Evolutionary conservation across 768 basidiomycete genomes (phyloP).

Genomic region (Rhizopogon sp.): DNA sequence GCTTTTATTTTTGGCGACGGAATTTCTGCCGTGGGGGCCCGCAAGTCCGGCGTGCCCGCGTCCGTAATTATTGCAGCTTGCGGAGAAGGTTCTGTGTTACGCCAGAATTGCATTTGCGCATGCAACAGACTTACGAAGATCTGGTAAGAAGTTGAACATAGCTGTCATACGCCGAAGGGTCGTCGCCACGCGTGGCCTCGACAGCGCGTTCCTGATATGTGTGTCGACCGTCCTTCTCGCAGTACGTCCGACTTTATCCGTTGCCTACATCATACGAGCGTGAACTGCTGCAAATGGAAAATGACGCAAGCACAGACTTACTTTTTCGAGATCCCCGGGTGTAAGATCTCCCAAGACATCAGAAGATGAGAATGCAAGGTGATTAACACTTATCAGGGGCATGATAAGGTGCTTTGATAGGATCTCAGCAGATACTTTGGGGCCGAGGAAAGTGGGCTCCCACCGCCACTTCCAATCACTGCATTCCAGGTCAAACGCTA

Average conservation of each 20-base stretch:
- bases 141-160: slow-evolving; percentile 59
- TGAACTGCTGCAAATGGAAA: slow-evolving; percentile 5
- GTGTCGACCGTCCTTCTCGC: slow-evolving; percentile 66
- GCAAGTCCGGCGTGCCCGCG: slow-evolving; percentile 41
- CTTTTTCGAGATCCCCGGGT: slow-evolving; percentile 63
- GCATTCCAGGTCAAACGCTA: slow-evolving; percentile 57
- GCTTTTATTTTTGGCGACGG: slow-evolving; percentile 11
- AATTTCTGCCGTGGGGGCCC: slow-evolving; percentile 10
- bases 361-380: slow-evolving; percentile 61
- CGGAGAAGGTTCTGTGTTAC: slow-evolving; percentile 10
- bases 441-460: slow-evolving; percentile 65
- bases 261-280: slow-evolving; percentile 36
- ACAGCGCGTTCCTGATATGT: slow-evolving; percentile 66
- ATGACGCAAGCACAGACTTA: slow-evolving; percentile 18
- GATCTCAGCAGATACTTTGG: slow-evolving; percentile 62
- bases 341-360: slow-evolving; percentile 53
- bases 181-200: slow-evolving; percentile 64
- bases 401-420: slow-evolving; percentile 75
- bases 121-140: slow-evolving; percentile 51
- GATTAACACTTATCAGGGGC: slow-evolving; percentile 67
- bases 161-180: slow-evolving; percentile 68
- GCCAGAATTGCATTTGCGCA: background rate
- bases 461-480: slow-evolving; percentile 72
- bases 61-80: slow-evolving; percentile 50
- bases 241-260: slow-evolving; percentile 66